Evolutionary conservation across 2,329 filamentous ascomycete species (phyloP).

Genomic region (Plectosphaerella cucumerina): DNA sequence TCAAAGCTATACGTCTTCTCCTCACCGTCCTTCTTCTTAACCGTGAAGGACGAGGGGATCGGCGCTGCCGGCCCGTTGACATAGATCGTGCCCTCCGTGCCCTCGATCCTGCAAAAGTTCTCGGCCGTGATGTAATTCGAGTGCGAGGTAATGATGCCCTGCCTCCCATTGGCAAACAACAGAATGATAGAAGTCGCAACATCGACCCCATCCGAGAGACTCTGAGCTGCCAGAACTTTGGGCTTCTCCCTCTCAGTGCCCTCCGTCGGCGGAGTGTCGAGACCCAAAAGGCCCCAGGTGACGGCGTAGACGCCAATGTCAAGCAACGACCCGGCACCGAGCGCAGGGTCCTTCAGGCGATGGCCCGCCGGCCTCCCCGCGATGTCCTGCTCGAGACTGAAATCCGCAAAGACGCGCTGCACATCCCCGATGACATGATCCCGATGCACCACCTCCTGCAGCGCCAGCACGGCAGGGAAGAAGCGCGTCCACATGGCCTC

Average conservation of each 20-base stretch:
- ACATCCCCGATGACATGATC: conserved; percentile 35
- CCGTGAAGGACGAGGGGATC: conserved; percentile 28
- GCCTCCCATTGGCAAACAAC: conserved; percentile 28
- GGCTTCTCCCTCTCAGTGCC: conserved; percentile 18
- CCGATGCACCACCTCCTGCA: conserved; percentile 30
- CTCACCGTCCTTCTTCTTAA: conserved; percentile 23
- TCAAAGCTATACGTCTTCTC: conserved; percentile 30
- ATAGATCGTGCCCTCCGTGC: conserved; percentile 27
- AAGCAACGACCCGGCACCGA: conserved; percentile 37
- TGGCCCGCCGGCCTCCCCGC: conserved; percentile 22
- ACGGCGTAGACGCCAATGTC: conserved; percentile 40
- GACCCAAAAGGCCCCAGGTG: conserved; percentile 29
- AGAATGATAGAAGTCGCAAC: conserved; percentile 31
- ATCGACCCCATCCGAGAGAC: conserved; percentile 27
- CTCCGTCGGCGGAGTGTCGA: background rate
- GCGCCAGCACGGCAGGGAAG: conserved; percentile 29
- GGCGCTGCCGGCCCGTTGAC: conserved; percentile 28
- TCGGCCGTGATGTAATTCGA: conserved; percentile 18
- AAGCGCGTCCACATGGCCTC: conserved; percentile 44
- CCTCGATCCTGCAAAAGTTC: conserved; percentile 34
- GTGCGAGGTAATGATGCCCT: conserved; percentile 37
- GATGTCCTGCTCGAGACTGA: conserved; percentile 30
- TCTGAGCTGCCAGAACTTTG: conserved; percentile 31
- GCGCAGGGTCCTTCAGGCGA: conserved; percentile 28
- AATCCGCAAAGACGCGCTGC: conserved; percentile 33